Evolutionary conservation across 257 asterid genomes (phyloP), one percentile per base, ranked within the genome.

Genomic region (Fraxinus cuspidata): DNA sequence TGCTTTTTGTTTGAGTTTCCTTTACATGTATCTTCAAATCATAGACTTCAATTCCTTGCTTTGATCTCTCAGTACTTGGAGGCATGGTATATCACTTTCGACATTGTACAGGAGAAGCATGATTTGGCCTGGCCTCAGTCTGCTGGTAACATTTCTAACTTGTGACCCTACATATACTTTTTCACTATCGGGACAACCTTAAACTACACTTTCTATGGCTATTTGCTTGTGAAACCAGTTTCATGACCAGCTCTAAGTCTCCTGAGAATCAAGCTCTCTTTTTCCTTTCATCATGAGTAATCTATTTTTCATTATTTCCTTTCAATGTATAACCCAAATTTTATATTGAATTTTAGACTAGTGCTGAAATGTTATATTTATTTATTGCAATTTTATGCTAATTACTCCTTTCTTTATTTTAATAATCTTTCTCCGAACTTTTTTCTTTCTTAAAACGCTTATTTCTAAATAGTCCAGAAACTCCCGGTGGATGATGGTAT

Each of bases 11-110:
- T 47, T 73, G 42, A 32, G 15, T 21, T 73, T 72, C 6, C 19
- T 4, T 11, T 49, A 23, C 38, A 42, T 58, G 23, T 73, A 51
- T 51, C 25, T 4, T 28, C 69, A 73, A 47, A 23, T 6, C 27
- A 23, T n/a, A 28, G 69, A 73, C 35, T 44, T 72, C 18, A 66
- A 16, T 70, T 80, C 18, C 37, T 51, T 79, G 69, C 66, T 19
- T 13, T 70, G 76, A 71, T 84, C 70, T 70, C 73, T 78, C 89
- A 96, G 99, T 88, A 96, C 99, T 74, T 92, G 97, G 97, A 90
- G 93, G 84, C 96, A 93, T 83, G 99, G 99, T 27, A 93, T 93
- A 58, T 96, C 98, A 3, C 96, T 96, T 88, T 90, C 97, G 32
- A 93, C 97, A 4, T 79, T 96, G 84, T 96, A 96, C 81, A 87